A percentile compares a stretch with the other conserved stretches of the same genome.
Conservation (phyloP, 139 green algal genomes). For the Micractinium sp. region DNA sequence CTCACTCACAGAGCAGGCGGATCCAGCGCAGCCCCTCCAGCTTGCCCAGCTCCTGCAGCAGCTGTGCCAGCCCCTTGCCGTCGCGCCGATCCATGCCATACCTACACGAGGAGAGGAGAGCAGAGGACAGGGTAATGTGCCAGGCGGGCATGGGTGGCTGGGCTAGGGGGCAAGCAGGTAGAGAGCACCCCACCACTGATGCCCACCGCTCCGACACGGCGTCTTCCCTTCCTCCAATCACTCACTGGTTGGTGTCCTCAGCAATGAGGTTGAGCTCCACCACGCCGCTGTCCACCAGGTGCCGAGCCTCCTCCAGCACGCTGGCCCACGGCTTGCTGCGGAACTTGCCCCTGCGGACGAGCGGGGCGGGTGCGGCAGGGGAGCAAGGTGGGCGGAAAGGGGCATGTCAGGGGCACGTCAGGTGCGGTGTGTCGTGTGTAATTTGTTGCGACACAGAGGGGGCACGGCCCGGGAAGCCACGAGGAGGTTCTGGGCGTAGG, state of each 20-base stretch:
- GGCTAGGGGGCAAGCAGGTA: neutral
- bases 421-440: neutral
- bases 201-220: neutral
- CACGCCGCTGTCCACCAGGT: slow-evolving; percentile 73
- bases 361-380: too few relatives aligned
- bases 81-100: slow-evolving; percentile 82
- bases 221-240: neutral
- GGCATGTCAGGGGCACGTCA: neutral
- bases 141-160: neutral
- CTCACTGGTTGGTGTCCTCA: slow-evolving; percentile 37
- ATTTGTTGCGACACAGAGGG: too few relatives aligned
- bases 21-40: slow-evolving; percentile 86
- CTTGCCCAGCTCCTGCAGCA: slow-evolving; percentile 78
- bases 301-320: slow-evolving; percentile 77
- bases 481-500: neutral
- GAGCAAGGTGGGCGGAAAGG: neutral
- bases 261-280: slow-evolving; percentile 91
- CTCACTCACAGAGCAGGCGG: slow-evolving; percentile 66
- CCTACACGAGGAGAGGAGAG: slow-evolving; percentile 77
- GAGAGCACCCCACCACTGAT: neutral
- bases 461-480: neutral
- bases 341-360: slow-evolving; percentile 80
- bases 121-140: neutral
- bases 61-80: slow-evolving; percentile 72
- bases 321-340: slow-evolving; percentile 79